A percentile compares a stretch with the other conserved stretches of the same genome.
Conservation (phyloP, 2,329 filamentous ascomycete species). For the Onygenales sp. region DNA sequence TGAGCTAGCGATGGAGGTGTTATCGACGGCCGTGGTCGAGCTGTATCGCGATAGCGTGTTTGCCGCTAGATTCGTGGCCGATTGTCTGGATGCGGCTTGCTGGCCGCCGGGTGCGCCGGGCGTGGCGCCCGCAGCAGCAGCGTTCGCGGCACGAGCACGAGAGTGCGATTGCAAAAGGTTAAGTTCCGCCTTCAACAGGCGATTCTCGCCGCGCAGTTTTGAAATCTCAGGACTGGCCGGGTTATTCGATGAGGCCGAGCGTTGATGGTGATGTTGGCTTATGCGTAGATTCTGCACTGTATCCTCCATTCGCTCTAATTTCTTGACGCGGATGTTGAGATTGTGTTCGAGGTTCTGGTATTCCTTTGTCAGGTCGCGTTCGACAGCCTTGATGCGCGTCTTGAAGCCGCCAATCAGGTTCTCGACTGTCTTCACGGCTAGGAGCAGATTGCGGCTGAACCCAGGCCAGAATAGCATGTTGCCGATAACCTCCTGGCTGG, state of each 20-base stretch:
- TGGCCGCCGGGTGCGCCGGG: constrained; percentile 17
- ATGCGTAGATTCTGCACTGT: constrained; percentile 55
- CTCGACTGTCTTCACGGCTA: constrained; percentile 81
- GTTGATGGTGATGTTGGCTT: constrained; percentile 22
- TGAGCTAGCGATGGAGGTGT: constrained; percentile 15
- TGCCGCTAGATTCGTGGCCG: constrained; percentile 25
- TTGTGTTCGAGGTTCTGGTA: constrained; percentile 78
- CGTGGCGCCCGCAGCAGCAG: constrained; percentile 26
- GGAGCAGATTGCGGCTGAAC: constrained; percentile 81
- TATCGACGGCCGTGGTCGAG: constrained; percentile 31
- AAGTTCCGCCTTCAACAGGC: constrained; percentile 51
- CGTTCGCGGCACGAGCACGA: constrained; percentile 41
- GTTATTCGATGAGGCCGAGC: constrained; percentile 18
- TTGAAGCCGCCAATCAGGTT: constrained; percentile 68
- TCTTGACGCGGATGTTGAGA: constrained; percentile 70
- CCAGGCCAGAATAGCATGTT: constrained; percentile 67
- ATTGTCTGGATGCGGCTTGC: constrained; percentile 14
- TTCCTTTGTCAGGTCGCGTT: constrained; percentile 81
- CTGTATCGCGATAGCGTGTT: constrained; percentile 45
- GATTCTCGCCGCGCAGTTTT: constrained; percentile 52
- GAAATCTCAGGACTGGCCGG: constrained; percentile 43
- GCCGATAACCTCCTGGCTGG: constrained; percentile 74
- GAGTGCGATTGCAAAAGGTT: constrained; percentile 61
- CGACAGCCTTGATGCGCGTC: constrained; percentile 69
- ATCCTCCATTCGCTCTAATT: constrained; percentile 77